phyloP scores from a whole-genome alignment of 169 alveolate species.

The Eimeria maxima region DNA sequence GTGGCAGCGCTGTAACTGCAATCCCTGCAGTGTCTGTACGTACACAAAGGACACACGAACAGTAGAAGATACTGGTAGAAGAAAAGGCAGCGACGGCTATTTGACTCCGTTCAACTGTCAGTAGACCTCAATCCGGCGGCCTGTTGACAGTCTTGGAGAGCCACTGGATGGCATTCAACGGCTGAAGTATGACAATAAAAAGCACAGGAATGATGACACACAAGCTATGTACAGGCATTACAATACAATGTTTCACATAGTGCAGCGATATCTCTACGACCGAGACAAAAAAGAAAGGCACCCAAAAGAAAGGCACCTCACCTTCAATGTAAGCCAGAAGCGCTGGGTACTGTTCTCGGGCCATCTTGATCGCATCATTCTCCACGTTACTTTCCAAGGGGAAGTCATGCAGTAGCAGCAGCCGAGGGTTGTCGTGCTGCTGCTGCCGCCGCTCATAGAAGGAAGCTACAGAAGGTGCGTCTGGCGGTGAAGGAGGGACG shows the following conservation, averaged over 20 bases:
- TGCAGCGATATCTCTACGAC: not conserved
- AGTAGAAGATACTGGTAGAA: not conserved
- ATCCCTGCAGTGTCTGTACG: conserved; percentile 23
- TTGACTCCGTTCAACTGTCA: not conserved
- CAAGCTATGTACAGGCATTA: not conserved
- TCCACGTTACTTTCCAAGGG: not conserved
- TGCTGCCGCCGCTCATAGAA: not conserved
- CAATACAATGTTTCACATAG: not conserved
- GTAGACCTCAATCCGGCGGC: not conserved
- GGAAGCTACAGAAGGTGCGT: conserved; percentile 16
- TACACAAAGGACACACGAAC: not conserved
- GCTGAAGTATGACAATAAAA: not conserved
- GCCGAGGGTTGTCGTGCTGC: conserved; percentile 26
- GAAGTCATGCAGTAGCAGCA: conserved; percentile 60
- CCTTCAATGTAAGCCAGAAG: conserved; percentile 42
- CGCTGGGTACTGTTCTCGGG: not conserved
- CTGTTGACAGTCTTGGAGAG: not conserved
- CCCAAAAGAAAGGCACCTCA: not conserved
- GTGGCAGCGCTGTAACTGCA: conserved; percentile 25
- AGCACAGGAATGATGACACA: not conserved
- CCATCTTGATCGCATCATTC: not conserved
- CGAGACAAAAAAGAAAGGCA: not conserved
- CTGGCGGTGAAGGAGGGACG: conserved; percentile 27
- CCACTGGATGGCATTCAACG: not conserved
- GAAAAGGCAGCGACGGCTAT: not conserved